phyloP scores from a whole-genome alignment of 345 rosid genomes.

The Chamaenerion angustifolium region DNA sequence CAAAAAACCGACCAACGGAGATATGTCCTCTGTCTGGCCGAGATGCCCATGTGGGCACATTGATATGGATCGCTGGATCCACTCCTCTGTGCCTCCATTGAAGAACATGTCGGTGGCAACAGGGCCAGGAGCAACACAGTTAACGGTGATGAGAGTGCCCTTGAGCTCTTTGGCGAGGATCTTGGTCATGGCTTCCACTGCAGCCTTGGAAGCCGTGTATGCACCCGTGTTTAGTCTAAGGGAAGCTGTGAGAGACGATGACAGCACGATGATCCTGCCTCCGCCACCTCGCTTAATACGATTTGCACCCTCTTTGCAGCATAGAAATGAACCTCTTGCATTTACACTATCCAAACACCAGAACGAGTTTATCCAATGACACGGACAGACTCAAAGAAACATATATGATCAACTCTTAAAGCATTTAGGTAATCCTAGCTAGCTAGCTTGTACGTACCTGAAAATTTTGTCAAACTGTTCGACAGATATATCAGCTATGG shows the following conservation, averaged over 20 bases:
- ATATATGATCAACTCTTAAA: background rate
- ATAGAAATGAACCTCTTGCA: constrained; percentile 19
- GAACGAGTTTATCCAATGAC: background rate
- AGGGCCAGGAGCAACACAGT: constrained; percentile 29
- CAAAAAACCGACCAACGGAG: constrained; percentile 21
- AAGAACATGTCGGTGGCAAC: constrained; percentile 22
- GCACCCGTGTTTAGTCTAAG: constrained; percentile 13
- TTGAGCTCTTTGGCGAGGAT: constrained; percentile 24
- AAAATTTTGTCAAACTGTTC: constrained; percentile 6
- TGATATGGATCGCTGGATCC: constrained; percentile 6
- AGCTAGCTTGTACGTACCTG: too few relatives aligned
- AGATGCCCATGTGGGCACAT: constrained; percentile 15
- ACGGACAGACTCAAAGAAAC: background rate
- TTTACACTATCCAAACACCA: constrained; percentile 9
- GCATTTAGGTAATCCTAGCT: too few relatives aligned
- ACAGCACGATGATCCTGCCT: constrained; percentile 16
- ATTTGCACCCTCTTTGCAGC: constrained; percentile 24
- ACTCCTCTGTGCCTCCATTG: constrained; percentile 14
- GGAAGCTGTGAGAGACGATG: constrained; percentile 14
- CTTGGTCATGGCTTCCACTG: constrained; percentile 22
- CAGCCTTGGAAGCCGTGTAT: constrained; percentile 26
- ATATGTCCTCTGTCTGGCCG: constrained; percentile 17
- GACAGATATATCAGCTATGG: constrained; percentile 1
- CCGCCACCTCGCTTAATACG: constrained; percentile 16
- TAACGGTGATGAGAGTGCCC: constrained; percentile 24